Base-by-base conservation (phyloP, 805 yeast genomes). In the Starmerella gropengiesseri region DNA sequence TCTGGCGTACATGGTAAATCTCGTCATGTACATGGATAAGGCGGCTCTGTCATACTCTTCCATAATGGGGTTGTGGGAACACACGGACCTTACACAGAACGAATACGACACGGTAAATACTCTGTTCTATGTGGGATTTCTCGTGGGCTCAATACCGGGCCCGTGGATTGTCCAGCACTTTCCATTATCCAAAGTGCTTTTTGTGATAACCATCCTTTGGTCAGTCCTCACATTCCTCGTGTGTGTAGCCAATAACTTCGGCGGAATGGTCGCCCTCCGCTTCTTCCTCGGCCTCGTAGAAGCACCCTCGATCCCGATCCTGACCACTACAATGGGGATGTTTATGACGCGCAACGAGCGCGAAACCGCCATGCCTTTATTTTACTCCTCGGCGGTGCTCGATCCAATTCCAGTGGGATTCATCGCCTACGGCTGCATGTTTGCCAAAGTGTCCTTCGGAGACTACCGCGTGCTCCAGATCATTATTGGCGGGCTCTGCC, bases 321-420 rank as follows among this genome's bases (percentile, higher is more conserved):
- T 75, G 35, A 68, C 72, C 40, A 62, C 73, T 17, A 69, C 75
- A 29, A 71, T 74, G 39, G 76, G 79, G 20, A 75, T 75, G 81
- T 76, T 74, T 56, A 74, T 73, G 59, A 69, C 70, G 6, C 11
- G 43, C 12, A 17, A 36, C 4, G 55, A 52, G 38, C 34, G 75
- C 47, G 74, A 74, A 17, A 64, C 71, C 1, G 63, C 70, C 25
- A 71, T 72, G 34, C 78, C 78, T 12, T 45, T 73, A 4, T 74
- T 73, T 54, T 74, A 68, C 51, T 55, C 68, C 7, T 64, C 74
- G 8, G 70, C 76, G 58, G 55, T 73, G 44, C 76, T 73, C 46
- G 65, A 64, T 12, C 64, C 73, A 1, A 70, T 75, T 32, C 75
- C 77, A 11, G 67, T 71, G 23, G 75, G 74, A 5, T 70, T 71